Percentiles rank a stretch among this genome's conserved stretches.
Evolutionary conservation across 345 rosid genomes (phyloP).

Genomic region (Syzygium grande): DNA sequence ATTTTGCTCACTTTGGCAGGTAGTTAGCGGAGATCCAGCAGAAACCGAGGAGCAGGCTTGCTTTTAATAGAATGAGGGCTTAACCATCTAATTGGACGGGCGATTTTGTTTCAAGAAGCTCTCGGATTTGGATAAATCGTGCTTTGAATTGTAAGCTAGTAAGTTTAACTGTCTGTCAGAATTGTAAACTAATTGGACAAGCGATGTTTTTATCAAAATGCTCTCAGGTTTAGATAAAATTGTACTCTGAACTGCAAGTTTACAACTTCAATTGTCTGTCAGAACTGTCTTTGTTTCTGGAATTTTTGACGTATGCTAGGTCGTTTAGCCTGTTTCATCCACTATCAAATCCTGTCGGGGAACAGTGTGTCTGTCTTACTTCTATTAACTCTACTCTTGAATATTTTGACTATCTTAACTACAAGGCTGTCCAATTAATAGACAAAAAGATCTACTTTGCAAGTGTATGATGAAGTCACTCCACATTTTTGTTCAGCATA

Average conservation of each 20-base stretch:
- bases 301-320: background rate
- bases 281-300: background rate
- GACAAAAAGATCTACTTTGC: background rate
- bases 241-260: background rate
- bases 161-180: background rate
- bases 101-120: background rate
- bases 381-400: background rate
- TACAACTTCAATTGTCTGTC: background rate
- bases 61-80: background rate
- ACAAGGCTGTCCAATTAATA: background rate
- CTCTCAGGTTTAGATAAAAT: background rate
- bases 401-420: background rate
- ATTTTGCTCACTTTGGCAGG: background rate
- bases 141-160: background rate
- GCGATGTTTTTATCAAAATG: background rate
- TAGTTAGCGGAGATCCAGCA: background rate
- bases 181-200: background rate
- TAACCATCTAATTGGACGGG: background rate
- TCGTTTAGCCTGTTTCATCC: background rate
- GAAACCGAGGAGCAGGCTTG: background rate
- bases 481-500: background rate
- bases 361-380: background rate
- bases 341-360: background rate
- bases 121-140: background rate
- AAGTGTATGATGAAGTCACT: background rate